Conservation (phyloP, 352 stramenopile genomes). For the Thraustochytrium sp. region DNA sequence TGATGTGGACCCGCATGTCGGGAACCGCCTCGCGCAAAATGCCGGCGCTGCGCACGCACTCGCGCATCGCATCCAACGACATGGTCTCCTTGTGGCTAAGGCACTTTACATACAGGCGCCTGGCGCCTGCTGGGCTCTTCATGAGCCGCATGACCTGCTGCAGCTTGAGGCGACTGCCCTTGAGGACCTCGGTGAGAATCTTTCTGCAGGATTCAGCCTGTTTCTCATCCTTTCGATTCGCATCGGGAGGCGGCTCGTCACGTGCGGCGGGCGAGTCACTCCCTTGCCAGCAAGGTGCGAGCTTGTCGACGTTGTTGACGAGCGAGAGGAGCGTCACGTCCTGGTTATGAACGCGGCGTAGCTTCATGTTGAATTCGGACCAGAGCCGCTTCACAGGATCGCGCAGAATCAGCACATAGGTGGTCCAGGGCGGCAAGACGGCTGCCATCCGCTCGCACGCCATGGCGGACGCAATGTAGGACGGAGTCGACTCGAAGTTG, state of each 20-base stretch:
- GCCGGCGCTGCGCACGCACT: neutral
- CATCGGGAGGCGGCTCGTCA: too few species aligned
- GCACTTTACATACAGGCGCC: neutral
- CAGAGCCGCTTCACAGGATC: slow-evolving; percentile 43
- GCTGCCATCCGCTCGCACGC: slow-evolving; percentile 39
- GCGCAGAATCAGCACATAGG: slow-evolving; percentile 36
- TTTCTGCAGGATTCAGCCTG: too few species aligned
- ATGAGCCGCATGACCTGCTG: neutral
- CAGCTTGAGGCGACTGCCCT: neutral
- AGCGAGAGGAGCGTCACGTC: neutral
- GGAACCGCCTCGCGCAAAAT: neutral
- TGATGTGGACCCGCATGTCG: neutral
- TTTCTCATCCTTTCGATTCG: too few species aligned
- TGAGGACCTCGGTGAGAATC: neutral
- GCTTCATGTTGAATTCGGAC: slow-evolving; percentile 43
- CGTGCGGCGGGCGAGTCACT: neutral
- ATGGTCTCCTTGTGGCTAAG: neutral
- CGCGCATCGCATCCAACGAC: neutral
- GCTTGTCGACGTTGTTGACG: neutral
- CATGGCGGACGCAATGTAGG: slow-evolving; percentile 23
- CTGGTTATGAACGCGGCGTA: slow-evolving; percentile 1
- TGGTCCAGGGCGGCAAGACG: slow-evolving; percentile 5
- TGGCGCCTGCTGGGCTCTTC: neutral
- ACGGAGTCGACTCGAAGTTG: slow-evolving; percentile 22
- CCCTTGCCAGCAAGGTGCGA: neutral